These are phyloP conservation scores for Chrysanthemum seticuspe DNA, from an alignment of 129 eudicot species.

Conservation along the genomic window DNA sequence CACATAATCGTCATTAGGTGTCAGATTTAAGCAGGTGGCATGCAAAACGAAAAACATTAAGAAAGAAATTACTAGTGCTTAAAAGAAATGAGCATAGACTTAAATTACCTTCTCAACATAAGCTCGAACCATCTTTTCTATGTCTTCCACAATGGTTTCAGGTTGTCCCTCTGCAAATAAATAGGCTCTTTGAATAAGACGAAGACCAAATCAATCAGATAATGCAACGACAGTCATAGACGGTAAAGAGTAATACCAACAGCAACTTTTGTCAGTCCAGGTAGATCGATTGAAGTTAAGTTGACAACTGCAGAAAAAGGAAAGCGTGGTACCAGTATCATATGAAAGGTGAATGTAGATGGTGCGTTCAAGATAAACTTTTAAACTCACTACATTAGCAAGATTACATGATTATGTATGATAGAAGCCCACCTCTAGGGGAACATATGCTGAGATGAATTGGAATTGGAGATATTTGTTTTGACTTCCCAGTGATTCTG, in stretches of 20 bases:
- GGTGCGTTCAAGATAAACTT: background rate
- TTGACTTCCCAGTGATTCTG: conserved; percentile 59
- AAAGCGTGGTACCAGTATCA: conserved; percentile 18
- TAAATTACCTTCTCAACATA: conserved; percentile 84
- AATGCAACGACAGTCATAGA: conserved; percentile 8
- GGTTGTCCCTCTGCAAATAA: conserved; percentile 83
- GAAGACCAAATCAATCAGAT: conserved; percentile 9
- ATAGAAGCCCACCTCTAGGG: conserved; percentile 41
- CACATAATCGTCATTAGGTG: background rate
- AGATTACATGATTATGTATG: too few species aligned
- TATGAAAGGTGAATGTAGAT: background rate
- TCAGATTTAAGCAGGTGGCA: background rate
- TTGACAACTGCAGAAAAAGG: conserved; percentile 72
- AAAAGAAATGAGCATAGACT: background rate
- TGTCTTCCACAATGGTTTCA: conserved; percentile 89
- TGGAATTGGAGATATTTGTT: conserved; percentile 59
- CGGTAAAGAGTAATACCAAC: conserved; percentile 56
- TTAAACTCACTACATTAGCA: too few species aligned
- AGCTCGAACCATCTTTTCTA: conserved; percentile 88
- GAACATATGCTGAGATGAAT: conserved; percentile 65
- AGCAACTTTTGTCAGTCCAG: conserved; percentile 97
- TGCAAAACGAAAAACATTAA: background rate
- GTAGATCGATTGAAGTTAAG: conserved; percentile 84
- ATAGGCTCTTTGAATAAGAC: conserved; percentile 10
- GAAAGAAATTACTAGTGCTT: background rate